A percentile compares a stretch with the other conserved stretches of the same genome.
phyloP scores from a whole-genome alignment of 2,329 filamentous ascomycete species.

The Fusarium agapanthi region DNA sequence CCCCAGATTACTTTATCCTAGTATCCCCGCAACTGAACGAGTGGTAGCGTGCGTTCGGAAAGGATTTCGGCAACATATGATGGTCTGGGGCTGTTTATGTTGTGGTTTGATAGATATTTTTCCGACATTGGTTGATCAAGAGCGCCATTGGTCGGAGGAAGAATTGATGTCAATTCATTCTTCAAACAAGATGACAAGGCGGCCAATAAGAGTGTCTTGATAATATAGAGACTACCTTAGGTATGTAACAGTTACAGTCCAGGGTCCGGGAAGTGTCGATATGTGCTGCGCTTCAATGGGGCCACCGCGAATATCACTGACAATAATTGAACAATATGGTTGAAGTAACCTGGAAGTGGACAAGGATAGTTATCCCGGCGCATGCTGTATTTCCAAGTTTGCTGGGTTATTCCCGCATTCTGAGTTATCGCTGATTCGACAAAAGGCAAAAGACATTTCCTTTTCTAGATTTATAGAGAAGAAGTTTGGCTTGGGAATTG shows the following conservation, averaged over 20 bases:
- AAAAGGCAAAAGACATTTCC: slow-evolving; percentile 11
- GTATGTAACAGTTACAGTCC: neutral
- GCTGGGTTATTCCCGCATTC: slow-evolving; percentile 28
- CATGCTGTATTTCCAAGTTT: slow-evolving; percentile 13
- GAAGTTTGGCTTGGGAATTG: slow-evolving; percentile 30
- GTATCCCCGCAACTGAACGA: slow-evolving; percentile 8
- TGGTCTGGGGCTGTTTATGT: slow-evolving; percentile 10
- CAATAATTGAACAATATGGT: neutral
- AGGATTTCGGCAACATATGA: slow-evolving; percentile 25
- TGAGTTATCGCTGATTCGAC: slow-evolving; percentile 34
- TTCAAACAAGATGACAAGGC: slow-evolving; percentile 42
- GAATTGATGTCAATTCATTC: slow-evolving; percentile 44
- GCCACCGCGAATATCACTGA: slow-evolving; percentile 8
- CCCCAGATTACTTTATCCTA: slow-evolving; percentile 32
- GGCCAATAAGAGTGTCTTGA: slow-evolving; percentile 38
- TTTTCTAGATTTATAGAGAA: slow-evolving; percentile 20
- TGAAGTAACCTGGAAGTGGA: neutral
- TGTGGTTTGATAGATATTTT: slow-evolving; percentile 30
- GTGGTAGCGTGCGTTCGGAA: slow-evolving; percentile 13
- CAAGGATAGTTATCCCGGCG: neutral
- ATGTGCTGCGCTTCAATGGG: slow-evolving; percentile 29
- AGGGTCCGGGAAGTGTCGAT: slow-evolving; percentile 35
- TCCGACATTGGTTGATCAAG: slow-evolving; percentile 16
- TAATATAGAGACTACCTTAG: slow-evolving; percentile 26
- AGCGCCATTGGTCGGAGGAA: slow-evolving; percentile 29